Evolutionary conservation across 2,329 filamentous ascomycete species (phyloP).

Genomic region (Sporothrix dimorphospora): DNA sequence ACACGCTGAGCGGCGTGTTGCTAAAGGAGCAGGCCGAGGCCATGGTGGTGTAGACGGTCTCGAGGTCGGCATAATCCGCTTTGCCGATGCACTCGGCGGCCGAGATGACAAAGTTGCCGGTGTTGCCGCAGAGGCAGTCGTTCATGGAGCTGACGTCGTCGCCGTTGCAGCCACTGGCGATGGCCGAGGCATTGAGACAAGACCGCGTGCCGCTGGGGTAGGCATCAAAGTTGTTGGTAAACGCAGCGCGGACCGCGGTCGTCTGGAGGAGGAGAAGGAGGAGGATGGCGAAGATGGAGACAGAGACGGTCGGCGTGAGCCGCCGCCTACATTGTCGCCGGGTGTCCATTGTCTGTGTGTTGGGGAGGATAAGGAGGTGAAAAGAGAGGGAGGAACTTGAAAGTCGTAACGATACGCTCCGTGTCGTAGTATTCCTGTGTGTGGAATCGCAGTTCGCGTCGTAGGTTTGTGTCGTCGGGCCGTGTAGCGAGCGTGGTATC

Average conservation of each 20-base stretch:
- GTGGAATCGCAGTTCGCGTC: neutral
- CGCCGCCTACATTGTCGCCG: conserved; percentile 12
- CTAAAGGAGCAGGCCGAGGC: conserved; percentile 49
- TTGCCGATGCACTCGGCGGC: conserved; percentile 52
- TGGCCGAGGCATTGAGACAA: conserved; percentile 50
- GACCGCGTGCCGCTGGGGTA: conserved; percentile 48
- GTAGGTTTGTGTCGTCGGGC: neutral
- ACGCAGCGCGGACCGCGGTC: conserved; percentile 15
- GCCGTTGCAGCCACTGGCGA: conserved; percentile 47
- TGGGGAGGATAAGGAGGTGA: neutral
- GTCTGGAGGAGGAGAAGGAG: conserved; percentile 20
- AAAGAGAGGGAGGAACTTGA: too few species aligned
- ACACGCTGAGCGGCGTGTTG: conserved; percentile 48
- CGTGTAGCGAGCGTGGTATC: too few species aligned
- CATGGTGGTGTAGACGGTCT: conserved; percentile 50
- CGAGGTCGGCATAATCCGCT: conserved; percentile 44
- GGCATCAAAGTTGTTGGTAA: conserved; percentile 46
- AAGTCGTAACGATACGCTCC: neutral
- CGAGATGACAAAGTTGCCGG: conserved; percentile 52
- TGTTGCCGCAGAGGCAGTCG: conserved; percentile 54
- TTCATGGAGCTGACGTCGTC: conserved; percentile 48
- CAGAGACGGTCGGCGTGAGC: neutral
- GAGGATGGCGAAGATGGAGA: neutral
- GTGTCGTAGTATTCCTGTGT: neutral
- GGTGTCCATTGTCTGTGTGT: conserved; percentile 12